Evolutionary conservation across 306 rosid genomes (phyloP).

Genomic region (Rosa chinensis): DNA sequence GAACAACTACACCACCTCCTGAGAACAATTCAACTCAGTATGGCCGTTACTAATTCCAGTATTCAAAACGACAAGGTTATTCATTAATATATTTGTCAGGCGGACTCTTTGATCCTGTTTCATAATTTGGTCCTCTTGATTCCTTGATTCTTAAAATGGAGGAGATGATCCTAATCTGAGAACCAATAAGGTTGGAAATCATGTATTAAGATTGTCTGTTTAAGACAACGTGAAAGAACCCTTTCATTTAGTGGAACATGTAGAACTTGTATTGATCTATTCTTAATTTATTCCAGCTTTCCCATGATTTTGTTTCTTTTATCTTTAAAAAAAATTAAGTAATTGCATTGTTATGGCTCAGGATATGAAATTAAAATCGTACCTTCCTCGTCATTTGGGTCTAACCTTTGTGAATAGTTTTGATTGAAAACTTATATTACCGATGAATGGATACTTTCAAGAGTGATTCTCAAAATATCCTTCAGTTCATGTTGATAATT

Average conservation of each 20-base stretch:
- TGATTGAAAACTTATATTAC: too few relatives aligned
- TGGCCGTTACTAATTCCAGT: constrained; percentile 43
- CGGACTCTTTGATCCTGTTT: constrained; percentile 12
- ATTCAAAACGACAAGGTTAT: constrained; percentile 22
- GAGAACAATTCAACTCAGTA: constrained; percentile 31
- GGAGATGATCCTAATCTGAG: not conserved
- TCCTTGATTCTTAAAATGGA: not conserved
- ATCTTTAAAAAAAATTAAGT: not conserved
- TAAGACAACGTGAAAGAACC: not conserved
- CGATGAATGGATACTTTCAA: not conserved
- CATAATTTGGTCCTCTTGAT: constrained; percentile 6
- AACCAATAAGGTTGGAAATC: not conserved
- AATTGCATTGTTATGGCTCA: not conserved
- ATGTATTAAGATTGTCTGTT: not conserved
- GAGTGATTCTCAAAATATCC: not conserved
- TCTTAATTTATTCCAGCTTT: not conserved
- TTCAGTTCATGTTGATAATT: not conserved
- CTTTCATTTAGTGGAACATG: not conserved
- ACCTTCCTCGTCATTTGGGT: not conserved
- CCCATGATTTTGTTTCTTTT: not conserved
- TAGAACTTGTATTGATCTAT: constrained; percentile 2
- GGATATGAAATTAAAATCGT: not conserved
- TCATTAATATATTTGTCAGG: constrained; percentile 16
- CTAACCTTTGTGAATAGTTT: not conserved
- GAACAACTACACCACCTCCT: constrained; percentile 47